Evolutionary conservation across 257 asterid genomes (phyloP).

Genomic region (Forsythia viridissima): DNA sequence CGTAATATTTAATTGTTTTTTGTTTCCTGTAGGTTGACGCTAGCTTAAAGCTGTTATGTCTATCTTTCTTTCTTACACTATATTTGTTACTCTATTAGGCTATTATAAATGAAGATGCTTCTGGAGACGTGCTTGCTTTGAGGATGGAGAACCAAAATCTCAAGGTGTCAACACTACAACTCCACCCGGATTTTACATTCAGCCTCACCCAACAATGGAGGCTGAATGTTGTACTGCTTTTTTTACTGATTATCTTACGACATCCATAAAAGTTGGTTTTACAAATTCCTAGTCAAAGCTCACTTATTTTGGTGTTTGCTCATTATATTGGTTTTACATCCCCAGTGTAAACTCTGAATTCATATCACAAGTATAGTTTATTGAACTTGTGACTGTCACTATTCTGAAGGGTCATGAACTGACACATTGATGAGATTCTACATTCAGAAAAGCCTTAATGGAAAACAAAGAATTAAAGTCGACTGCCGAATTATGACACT

Average conservation of each 20-base stretch:
- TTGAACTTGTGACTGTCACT: not conserved
- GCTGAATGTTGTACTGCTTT: not conserved
- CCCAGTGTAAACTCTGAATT: not conserved
- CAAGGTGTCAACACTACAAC: constrained; percentile 47
- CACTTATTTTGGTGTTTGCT: not conserved
- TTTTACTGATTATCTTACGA: not conserved
- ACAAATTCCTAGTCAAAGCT: not conserved
- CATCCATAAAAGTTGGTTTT: not conserved
- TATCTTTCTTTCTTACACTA: constrained; percentile 6
- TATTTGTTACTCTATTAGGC: constrained; percentile 49
- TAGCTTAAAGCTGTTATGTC: constrained; percentile 9
- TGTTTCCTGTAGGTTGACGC: not conserved
- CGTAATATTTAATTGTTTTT: not conserved
- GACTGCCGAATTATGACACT: too few species aligned
- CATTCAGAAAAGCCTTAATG: not conserved
- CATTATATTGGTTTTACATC: constrained; percentile 2
- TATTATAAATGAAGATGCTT: constrained; percentile 82
- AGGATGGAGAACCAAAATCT: constrained; percentile 75
- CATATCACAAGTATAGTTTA: not conserved
- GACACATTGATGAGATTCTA: not conserved
- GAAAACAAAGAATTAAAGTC: not conserved
- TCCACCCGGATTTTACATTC: not conserved
- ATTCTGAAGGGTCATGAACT: not conserved
- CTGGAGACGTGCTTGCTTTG: constrained; percentile 82
- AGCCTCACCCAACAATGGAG: not conserved